Conservation (phyloP, 2,329 filamentous ascomycete genomes). For the Colletotrichum coccodes region DNA sequence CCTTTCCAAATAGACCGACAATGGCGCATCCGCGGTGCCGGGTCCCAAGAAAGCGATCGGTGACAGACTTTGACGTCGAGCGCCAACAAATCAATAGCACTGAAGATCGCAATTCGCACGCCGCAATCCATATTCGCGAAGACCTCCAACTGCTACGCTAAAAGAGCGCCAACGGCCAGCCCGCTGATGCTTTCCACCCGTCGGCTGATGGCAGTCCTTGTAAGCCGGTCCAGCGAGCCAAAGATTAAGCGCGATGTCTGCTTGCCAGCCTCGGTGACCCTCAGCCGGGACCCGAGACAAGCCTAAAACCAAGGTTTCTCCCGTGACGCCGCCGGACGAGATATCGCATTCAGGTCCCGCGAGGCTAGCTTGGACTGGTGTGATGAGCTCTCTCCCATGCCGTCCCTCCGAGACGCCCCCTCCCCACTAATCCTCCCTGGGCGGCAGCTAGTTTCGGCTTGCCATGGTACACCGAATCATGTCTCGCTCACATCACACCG, state of each 20-base stretch:
- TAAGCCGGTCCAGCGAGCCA: neutral
- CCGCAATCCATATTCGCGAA: neutral
- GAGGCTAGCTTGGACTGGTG: neutral
- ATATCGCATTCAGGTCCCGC: neutral
- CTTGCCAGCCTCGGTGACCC: neutral
- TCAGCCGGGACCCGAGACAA: neutral
- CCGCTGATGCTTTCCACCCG: neutral
- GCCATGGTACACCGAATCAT: neutral
- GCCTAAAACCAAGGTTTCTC: neutral
- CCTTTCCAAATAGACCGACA: neutral
- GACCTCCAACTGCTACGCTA: neutral
- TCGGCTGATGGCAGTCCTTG: neutral
- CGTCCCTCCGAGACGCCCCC: neutral
- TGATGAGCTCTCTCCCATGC: neutral
- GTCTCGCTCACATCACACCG: neutral
- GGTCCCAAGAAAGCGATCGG: neutral
- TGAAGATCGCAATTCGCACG: neutral
- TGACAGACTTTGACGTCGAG: neutral
- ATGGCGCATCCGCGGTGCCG: neutral
- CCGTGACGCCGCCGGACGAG: neutral
- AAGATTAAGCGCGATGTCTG: neutral
- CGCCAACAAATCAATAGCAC: neutral
- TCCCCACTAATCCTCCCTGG: too few species aligned
- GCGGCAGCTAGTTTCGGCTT: neutral
- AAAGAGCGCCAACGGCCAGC: neutral